Evolutionary conservation across 768 basidiomycete genomes (phyloP).

Genomic region (Leccinum ochraceum): DNA sequence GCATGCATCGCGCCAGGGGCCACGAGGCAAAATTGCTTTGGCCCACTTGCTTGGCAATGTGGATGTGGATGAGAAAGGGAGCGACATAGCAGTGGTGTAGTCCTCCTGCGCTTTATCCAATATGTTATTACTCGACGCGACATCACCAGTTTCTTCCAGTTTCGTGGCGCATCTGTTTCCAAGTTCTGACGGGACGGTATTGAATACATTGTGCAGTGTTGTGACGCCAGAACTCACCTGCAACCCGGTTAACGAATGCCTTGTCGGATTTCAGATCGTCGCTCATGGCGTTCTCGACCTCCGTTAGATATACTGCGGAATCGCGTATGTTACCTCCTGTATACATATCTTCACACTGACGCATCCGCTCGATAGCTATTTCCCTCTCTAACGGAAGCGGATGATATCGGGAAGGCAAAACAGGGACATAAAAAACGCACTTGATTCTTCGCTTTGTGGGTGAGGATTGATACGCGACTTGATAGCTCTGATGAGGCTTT

Average conservation of each 20-base stretch:
- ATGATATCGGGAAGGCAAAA: not conserved
- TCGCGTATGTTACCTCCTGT: not conserved
- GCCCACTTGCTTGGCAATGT: not conserved
- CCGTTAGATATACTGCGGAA: not conserved
- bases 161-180: not conserved
- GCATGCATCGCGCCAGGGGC: not conserved
- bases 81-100: not conserved
- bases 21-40: not conserved
- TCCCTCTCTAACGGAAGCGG: not conserved
- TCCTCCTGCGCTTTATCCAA: not conserved
- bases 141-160: not conserved
- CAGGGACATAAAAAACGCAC: not conserved
- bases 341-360: too few relatives aligned
- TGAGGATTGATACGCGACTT: not conserved
- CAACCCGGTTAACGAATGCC: not conserved
- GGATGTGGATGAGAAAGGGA: not conserved
- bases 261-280: not conserved
- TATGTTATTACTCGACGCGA: not conserved
- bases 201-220: not conserved
- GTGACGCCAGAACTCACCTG: not conserved
- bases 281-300: not conserved
- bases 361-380: not conserved
- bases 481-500: not conserved
- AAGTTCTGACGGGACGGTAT: not conserved
- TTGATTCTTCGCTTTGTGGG: not conserved